phyloP scores from a whole-genome alignment of 257 asterid species.

The Phtheirospermum japonicum region DNA sequence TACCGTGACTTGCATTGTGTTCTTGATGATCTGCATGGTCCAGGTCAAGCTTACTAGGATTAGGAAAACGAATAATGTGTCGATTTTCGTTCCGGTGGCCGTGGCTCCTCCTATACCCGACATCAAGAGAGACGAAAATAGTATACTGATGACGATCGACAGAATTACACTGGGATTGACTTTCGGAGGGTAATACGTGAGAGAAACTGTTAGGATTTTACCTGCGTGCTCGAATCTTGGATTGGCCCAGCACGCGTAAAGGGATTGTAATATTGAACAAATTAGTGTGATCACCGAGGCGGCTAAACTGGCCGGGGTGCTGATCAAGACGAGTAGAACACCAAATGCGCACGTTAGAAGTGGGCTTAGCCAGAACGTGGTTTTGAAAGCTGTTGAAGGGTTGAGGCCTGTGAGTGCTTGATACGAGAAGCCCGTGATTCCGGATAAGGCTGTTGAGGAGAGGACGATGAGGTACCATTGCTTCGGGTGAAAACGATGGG shows the following conservation, averaged over 20 bases:
- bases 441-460: conserved; percentile 48
- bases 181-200: conserved; percentile 39
- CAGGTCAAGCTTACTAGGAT: conserved; percentile 51
- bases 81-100: conserved; percentile 30
- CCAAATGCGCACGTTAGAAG: conserved; percentile 47
- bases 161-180: conserved; percentile 29
- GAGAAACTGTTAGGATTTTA: conserved; percentile 37
- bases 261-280: conserved; percentile 41
- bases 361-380: conserved; percentile 60
- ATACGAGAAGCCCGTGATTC: conserved; percentile 42
- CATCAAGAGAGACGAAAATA: conserved; percentile 41
- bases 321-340: conserved; percentile 45
- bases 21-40: conserved; percentile 49
- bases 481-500: conserved; percentile 32
- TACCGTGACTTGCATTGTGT: conserved; percentile 43
- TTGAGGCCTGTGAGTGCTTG: conserved; percentile 34
- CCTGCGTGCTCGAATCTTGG: conserved; percentile 39
- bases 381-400: conserved; percentile 41
- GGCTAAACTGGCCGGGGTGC: conserved; percentile 48
- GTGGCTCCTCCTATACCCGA: conserved; percentile 55
- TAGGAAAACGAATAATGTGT: conserved; percentile 39
- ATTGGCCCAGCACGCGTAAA: conserved; percentile 60
- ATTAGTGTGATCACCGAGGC: conserved; percentile 36
- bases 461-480: conserved; percentile 43
- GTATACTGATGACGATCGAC: conserved; percentile 29